Evolutionary conservation across 2,329 filamentous ascomycete species (phyloP).

Genomic region (Scorias spongiosa): DNA sequence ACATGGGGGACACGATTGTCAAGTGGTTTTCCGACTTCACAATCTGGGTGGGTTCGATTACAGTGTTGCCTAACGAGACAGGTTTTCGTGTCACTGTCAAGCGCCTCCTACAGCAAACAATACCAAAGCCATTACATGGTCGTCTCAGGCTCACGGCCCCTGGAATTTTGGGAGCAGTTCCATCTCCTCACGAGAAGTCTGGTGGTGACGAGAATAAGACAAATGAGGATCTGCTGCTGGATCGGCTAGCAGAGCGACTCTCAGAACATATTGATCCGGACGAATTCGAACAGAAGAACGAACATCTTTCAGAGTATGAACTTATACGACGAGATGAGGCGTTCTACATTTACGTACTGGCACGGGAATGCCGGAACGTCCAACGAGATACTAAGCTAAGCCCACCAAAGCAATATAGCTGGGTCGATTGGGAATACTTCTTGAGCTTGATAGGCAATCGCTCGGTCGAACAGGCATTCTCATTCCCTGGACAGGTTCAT

Average conservation of each 20-base stretch:
- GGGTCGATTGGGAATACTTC: constrained; percentile 33
- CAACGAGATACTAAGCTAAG: constrained; percentile 26
- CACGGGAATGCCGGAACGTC: constrained; percentile 28
- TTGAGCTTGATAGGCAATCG: constrained; percentile 32
- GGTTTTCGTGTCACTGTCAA: constrained; percentile 23
- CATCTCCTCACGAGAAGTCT: background rate
- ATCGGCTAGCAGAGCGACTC: constrained; percentile 12
- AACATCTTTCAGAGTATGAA: background rate
- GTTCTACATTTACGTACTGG: constrained; percentile 36
- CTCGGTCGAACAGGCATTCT: constrained; percentile 22
- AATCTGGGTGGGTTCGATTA: constrained; percentile 39
- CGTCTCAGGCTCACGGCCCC: constrained; percentile 1
- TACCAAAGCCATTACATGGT: constrained; percentile 1
- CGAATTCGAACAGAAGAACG: constrained; percentile 14
- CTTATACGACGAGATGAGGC: constrained; percentile 26
- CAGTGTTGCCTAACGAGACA: constrained; percentile 35
- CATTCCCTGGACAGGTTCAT: constrained; percentile 5
- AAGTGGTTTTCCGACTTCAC: constrained; percentile 39
- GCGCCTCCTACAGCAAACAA: constrained; percentile 2
- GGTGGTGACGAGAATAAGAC: background rate
- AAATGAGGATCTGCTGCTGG: constrained; percentile 8
- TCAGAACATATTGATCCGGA: constrained; percentile 26
- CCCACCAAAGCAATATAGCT: constrained; percentile 22
- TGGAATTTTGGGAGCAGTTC: constrained; percentile 1
- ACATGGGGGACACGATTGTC: constrained; percentile 41